These are phyloP conservation scores for Bryum argenteum DNA, from an alignment of 225 moss, liverwort and hornwort genomes.

Conservation along the genomic window DNA sequence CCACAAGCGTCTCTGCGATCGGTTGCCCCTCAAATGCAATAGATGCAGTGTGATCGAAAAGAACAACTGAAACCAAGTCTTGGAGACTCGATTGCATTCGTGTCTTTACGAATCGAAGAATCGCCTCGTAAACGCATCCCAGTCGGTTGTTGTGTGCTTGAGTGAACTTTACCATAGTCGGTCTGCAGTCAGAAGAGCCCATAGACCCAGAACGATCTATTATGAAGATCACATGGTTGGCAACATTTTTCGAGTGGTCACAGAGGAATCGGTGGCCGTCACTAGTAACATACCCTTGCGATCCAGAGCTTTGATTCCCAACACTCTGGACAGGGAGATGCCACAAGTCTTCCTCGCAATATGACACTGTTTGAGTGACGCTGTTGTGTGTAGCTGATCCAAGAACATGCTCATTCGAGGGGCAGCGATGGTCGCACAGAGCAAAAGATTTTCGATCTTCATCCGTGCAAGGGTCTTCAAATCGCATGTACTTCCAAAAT, in stretches of 20 bases:
- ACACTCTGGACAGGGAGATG: conserved; percentile 16
- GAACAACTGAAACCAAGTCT: conserved; percentile 37
- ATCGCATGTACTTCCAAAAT: conserved; percentile 41
- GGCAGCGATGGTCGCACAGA: conserved; percentile 35
- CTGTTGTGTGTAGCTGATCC: neutral
- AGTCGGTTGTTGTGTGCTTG: conserved; percentile 27
- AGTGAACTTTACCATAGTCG: conserved; percentile 26
- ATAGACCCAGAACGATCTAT: conserved; percentile 50
- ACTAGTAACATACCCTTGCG: conserved; percentile 33
- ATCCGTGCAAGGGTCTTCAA: conserved; percentile 38
- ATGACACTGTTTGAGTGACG: conserved; percentile 15
- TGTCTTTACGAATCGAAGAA: conserved; percentile 35
- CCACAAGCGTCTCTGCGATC: conserved; percentile 34
- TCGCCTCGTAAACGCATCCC: conserved; percentile 47
- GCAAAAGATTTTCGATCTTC: conserved; percentile 28
- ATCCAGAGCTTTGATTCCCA: neutral
- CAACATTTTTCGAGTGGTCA: conserved; percentile 37
- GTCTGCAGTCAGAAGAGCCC: neutral
- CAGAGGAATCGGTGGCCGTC: conserved; percentile 52
- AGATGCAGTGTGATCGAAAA: neutral
- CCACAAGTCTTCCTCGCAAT: conserved; percentile 37
- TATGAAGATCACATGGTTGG: conserved; percentile 46
- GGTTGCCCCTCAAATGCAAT: conserved; percentile 25
- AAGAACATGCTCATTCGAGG: conserved; percentile 13
- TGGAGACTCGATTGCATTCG: conserved; percentile 11